A percentile compares a stretch with the other conserved stretches of the same genome.
Evolutionary conservation across 169 alveolate species (phyloP).

Genomic region (Cryptosporidium meleagridis): DNA sequence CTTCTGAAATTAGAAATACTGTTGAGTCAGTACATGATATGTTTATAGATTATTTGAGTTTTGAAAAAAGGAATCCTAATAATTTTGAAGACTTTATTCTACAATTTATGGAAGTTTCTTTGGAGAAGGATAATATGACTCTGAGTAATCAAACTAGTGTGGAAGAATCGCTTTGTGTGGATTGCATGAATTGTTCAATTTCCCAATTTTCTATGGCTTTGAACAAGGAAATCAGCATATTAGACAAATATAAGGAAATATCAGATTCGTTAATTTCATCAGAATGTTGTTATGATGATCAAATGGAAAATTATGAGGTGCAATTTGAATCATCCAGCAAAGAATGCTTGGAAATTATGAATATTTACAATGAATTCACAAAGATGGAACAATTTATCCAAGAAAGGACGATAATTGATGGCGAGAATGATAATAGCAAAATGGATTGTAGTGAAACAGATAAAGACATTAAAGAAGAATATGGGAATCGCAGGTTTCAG

Average conservation of each 20-base stretch:
- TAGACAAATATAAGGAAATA: background rate
- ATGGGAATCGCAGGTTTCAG: background rate
- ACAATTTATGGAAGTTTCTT: conserved; percentile 58
- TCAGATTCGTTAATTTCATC: background rate
- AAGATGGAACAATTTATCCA: background rate
- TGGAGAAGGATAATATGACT: conserved; percentile 9
- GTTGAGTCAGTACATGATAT: background rate
- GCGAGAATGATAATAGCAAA: background rate
- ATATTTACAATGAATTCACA: background rate
- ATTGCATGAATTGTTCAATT: conserved; percentile 27
- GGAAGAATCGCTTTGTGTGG: conserved; percentile 49
- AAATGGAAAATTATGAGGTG: background rate
- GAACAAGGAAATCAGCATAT: background rate
- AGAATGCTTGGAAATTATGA: background rate
- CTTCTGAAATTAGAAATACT: background rate
- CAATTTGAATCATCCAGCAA: background rate
- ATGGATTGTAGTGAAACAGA: background rate
- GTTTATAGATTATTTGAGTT: background rate
- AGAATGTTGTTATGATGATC: background rate
- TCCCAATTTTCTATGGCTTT: conserved; percentile 1
- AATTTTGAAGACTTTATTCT: conserved; percentile 42
- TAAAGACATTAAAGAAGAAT: background rate
- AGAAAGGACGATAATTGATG: background rate
- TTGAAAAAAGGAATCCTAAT: conserved; percentile 10
- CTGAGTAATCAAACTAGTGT: background rate